Base-by-base conservation (phyloP, 1,139 yeast genomes). In the Scheffersomyces segobiensis region DNA sequence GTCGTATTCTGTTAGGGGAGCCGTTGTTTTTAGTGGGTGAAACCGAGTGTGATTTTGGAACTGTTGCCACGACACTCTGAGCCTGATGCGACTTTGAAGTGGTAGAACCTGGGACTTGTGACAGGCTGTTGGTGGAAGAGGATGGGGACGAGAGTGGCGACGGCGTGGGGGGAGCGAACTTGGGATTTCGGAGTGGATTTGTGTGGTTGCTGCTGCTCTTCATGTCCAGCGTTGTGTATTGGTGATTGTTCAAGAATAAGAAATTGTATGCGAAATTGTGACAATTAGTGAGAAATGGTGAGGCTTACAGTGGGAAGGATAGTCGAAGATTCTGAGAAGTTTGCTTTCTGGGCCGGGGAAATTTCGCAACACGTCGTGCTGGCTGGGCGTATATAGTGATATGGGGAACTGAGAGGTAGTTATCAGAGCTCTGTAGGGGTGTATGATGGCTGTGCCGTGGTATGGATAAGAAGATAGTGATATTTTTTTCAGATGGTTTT, bases 151-250 rank as follows among this genome's bases (percentile, higher is more conserved):
- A 59, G 26, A 59, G 53, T 20, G 63, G 63, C 22, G 60, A 57
- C 19, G 63, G 63, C 47, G 59, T 56, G 32, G 55, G 56, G 47
- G 63, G 63, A 10, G 57, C 53, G 46, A 60, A 60, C 14, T 51
- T 48, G 50, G 50, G 50, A 18, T 48, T 48, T 48, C 50, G 50
- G 17, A 12, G 50, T 21, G 50, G 50, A 20, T 48, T 32, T 14
- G 50, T 20, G 50, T 18, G 49, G 49, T 2, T 48, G 50, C 26
- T 20, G 50, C 26, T 20, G 50, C 24, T 21, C 50, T 48, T 48
- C 50, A 48, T 48, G 50, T 17, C 24, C 42, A 32, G 42, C 42
- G 42, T 32, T 32, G 42, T 32, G 42, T 32, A 32, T 32, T 32
- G 42, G 3, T 32, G 4, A 32, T 4, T 32, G 42, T 32, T 32